These are phyloP conservation scores for Elsinoe arachidis DNA, from an alignment of 2,329 filamentous ascomycete species.

Conservation along the genomic window DNA sequence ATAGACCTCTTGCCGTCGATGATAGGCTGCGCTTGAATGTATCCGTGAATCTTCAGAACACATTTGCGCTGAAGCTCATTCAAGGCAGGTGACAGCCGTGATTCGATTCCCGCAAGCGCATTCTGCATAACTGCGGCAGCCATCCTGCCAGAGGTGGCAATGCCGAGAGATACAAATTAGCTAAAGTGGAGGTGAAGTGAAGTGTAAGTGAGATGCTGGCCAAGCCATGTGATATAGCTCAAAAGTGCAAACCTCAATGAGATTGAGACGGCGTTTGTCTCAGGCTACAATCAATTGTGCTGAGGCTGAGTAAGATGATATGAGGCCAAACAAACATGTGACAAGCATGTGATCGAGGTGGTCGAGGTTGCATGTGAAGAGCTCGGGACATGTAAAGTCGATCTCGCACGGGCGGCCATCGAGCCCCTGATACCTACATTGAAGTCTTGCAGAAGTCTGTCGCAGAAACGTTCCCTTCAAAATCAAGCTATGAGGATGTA, in stretches of 20 bases:
- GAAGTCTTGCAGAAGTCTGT: too few relatives aligned
- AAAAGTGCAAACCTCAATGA: not conserved
- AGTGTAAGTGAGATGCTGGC: not conserved
- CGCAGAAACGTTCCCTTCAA: too few relatives aligned
- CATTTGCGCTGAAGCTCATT: not conserved
- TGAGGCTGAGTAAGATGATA: not conserved
- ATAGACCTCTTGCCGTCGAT: not conserved
- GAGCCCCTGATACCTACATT: too few relatives aligned
- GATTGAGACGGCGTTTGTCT: not conserved
- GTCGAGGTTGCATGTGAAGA: not conserved
- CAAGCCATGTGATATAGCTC: not conserved
- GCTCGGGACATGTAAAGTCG: not conserved
- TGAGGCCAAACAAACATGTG: constrained; percentile 1
- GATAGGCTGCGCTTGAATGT: not conserved
- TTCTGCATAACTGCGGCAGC: not conserved
- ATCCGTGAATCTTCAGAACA: not conserved
- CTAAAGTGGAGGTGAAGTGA: not conserved
- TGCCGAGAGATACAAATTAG: not conserved
- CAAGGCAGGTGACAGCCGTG: not conserved
- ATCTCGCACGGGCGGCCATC: too few relatives aligned
- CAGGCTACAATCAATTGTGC: constrained; percentile 3
- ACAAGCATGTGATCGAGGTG: not conserved
- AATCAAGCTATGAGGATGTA: too few relatives aligned
- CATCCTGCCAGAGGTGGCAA: not conserved
- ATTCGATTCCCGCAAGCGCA: not conserved